Evolutionary conservation across 108 stramenopile species (phyloP).

Genomic region (Phaeodactylum tricornutum): DNA sequence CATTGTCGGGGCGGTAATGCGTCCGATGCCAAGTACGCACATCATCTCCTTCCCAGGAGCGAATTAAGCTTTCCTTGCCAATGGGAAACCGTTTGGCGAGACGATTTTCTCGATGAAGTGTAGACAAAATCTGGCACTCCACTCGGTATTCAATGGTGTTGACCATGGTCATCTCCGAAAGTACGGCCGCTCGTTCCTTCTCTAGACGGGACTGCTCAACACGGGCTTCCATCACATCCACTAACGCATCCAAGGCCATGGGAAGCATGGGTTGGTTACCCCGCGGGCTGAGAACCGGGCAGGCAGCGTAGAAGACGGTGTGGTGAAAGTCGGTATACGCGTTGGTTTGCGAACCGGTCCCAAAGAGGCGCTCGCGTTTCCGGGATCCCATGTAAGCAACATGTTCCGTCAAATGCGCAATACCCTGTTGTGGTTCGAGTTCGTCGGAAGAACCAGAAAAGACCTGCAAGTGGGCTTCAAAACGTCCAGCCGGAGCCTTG

Average conservation of each 20-base stretch:
- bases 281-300: slow-evolving; percentile 70
- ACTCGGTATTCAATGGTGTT: slow-evolving; percentile 96
- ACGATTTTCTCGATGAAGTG: slow-evolving; percentile 93
- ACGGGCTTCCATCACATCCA: slow-evolving; percentile 94
- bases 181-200: slow-evolving; percentile 93
- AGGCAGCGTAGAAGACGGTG: slow-evolving; percentile 96
- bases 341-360: slow-evolving; percentile 92
- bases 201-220: slow-evolving; percentile 87
- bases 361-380: slow-evolving; percentile 91
- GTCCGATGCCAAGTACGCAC: slow-evolving; percentile 92
- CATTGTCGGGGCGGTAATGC: slow-evolving; percentile 97
- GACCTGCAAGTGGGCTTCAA: slow-evolving; percentile 95
- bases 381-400: slow-evolving; percentile 97
- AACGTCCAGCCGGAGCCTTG: slow-evolving; percentile 84
- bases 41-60: slow-evolving; percentile 83
- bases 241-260: slow-evolving; percentile 92
- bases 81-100: slow-evolving; percentile 95
- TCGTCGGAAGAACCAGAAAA: slow-evolving; percentile 88
- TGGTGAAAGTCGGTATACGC: slow-evolving; percentile 99
- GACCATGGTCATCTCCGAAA: slow-evolving; percentile 97
- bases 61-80: slow-evolving; percentile 92
- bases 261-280: slow-evolving; percentile 78
- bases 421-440: slow-evolving; percentile 90
- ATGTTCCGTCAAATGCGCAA: slow-evolving; percentile 97
- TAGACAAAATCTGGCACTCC: slow-evolving; percentile 93